Base-by-base conservation (phyloP, 441 rosid species). In the Erodium trifolium region DNA sequence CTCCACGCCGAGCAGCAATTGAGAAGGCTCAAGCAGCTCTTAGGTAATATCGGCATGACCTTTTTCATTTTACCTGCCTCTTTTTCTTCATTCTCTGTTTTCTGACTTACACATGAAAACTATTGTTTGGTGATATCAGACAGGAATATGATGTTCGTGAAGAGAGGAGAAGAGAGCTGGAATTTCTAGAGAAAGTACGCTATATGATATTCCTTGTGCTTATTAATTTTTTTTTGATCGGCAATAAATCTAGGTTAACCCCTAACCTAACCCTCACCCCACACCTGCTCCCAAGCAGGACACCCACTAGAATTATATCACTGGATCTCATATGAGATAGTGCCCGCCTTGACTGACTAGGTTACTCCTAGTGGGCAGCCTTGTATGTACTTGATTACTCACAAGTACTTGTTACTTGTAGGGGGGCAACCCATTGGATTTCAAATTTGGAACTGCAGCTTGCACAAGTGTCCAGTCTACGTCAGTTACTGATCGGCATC, bases 381-480 rank as follows among this genome's bases (percentile, higher is more conserved):
- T 31, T 31, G 8, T 71, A 41, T 77, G 13, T 18, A 43, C 43
- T 65, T 37, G 19, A 18, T 11, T 16, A 27, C 55, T 1, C 14
- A 17, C 7, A 64, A 77, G 47, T 75, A 69, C 66, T 73, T 68
- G 62, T 76, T 81, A 13, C 72, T 74, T 72, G 68, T 84, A 96
- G 99, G 98, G 99, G 34, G 99, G 99, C 70, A 87, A 96, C 83
- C 98, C 99, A 63, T 85, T 96, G 85, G 99, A 96, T 79, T 96
- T 93, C 77, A 93, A 87, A 83, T 87, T 86, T 81, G 89, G 87
- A 68, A 82, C 78, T 76, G 83, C 83, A 72, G 82, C 96, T 75
- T 91, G 97, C 14, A 83, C 78, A 73, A 91, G 97, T 76, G 88
- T 91, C 81, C 98, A 96, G 78, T 96, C 99, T 71, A 87, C 99